phyloP scores from a whole-genome alignment of 2,329 filamentous ascomycete genomes.

The Knufia petricola region DNA sequence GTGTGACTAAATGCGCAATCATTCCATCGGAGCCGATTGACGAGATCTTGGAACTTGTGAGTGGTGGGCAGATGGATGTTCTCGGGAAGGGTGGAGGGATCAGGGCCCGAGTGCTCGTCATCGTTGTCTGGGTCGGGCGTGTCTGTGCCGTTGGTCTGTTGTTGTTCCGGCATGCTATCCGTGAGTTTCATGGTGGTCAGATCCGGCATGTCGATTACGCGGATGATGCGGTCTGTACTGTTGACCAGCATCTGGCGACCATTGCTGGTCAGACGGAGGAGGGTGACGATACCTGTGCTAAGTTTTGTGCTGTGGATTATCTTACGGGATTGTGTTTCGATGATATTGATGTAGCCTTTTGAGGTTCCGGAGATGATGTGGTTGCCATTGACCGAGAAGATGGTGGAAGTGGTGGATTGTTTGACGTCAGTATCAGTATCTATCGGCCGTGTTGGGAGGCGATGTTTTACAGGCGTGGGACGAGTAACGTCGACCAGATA shows the following conservation, averaged over 20 bases:
- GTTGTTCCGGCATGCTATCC: conserved; percentile 9
- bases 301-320: conserved; percentile 86
- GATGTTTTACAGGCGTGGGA: conserved; percentile 60
- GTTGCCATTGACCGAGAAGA: conserved; percentile 76
- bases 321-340: conserved; percentile 68
- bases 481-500: conserved; percentile 73
- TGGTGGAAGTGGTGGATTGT: conserved; percentile 84
- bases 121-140: conserved; percentile 39
- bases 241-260: conserved; percentile 86
- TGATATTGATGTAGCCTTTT: conserved; percentile 93
- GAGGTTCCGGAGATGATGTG: conserved; percentile 89
- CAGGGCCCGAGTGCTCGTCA: conserved; percentile 35
- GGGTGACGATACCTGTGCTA: conserved; percentile 77
- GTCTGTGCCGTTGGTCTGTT: neutral
- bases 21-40: conserved; percentile 92
- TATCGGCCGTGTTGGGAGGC: conserved; percentile 72
- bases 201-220: conserved; percentile 83
- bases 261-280: conserved; percentile 71
- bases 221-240: conserved; percentile 86
- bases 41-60: conserved; percentile 96
- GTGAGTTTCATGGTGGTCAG: conserved; percentile 34
- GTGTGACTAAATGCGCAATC: conserved; percentile 75
- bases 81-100: conserved; percentile 48
- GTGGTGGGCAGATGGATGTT: conserved; percentile 84
- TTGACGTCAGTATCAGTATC: conserved; percentile 69